Conservation (phyloP, 148 eudicot genomes). For the Beta vulgaris region DNA sequence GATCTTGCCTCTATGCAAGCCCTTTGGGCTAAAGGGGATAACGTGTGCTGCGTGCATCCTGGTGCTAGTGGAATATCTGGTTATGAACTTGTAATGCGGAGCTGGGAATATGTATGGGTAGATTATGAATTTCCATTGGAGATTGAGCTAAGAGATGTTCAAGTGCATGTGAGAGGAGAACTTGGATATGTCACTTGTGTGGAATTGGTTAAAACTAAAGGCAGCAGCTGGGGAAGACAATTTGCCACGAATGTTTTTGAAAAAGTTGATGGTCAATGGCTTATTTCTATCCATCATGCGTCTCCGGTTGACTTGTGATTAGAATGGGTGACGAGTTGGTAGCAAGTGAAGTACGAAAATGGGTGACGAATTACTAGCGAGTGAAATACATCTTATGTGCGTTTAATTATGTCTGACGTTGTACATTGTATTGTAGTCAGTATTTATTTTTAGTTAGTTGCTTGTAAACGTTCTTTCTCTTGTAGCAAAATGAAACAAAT, state of each 20-base stretch:
- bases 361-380: no score
- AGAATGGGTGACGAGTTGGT: neutral
- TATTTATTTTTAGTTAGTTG: no score
- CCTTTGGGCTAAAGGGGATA: conserved; percentile 76
- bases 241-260: conserved; percentile 93
- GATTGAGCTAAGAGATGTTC: conserved; percentile 79
- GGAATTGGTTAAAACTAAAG: conserved; percentile 81
- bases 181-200: conserved; percentile 78
- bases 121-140: conserved; percentile 86
- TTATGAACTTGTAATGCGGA: conserved; percentile 86
- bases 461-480: no score
- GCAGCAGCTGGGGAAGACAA: conserved; percentile 92
- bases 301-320: conserved; percentile 62
- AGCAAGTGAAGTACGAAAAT: no score
- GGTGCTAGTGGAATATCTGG: conserved; percentile 94
- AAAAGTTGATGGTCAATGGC: conserved; percentile 73
- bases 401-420: no score
- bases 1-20: conserved; percentile 82
- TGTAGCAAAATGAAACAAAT: no score
- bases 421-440: no score
- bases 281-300: conserved; percentile 74
- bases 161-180: conserved; percentile 78
- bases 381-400: no score
- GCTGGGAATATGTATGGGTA: conserved; percentile 97
- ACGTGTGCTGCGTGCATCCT: conserved; percentile 92